Conservation (phyloP, 257 asterid species). For the Datura wrightii region DNA sequence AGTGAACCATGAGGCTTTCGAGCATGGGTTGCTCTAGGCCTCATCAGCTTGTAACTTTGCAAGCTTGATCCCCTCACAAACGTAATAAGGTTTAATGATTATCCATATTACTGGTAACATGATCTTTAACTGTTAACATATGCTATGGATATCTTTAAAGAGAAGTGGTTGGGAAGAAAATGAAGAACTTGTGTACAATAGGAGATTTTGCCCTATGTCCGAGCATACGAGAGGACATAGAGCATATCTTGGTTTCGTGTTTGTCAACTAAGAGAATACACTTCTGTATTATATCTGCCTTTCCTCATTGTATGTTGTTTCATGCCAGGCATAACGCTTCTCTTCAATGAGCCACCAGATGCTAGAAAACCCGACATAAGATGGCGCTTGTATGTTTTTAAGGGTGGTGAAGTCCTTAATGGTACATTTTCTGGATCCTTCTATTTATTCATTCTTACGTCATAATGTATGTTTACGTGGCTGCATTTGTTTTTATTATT, state of each 20-base stretch:
- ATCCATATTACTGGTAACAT: background rate
- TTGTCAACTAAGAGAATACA: background rate
- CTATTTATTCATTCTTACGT: conserved; percentile 11
- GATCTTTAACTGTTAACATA: background rate
- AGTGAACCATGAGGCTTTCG: background rate
- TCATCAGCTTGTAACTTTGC: background rate
- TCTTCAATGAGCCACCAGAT: conserved; percentile 95
- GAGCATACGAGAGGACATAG: conserved; percentile 17
- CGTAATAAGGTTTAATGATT: conserved; percentile 7
- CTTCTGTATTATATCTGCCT: background rate
- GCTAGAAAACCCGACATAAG: conserved; percentile 83
- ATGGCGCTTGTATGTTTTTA: conserved; percentile 95
- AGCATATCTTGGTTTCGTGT: conserved; percentile 21
- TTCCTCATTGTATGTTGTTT: conserved; percentile 40
- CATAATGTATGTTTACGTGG: background rate
- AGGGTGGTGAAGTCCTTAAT: conserved; percentile 88
- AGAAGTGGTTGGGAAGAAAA: background rate
- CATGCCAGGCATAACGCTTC: conserved; percentile 79
- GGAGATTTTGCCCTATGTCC: conserved; percentile 26
- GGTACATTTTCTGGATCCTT: conserved; percentile 53
- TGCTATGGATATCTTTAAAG: background rate
- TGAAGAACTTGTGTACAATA: background rate
- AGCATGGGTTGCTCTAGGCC: background rate
- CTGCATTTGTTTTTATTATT: background rate
- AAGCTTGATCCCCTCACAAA: conserved; percentile 12